phyloP scores from a whole-genome alignment of 345 rosid species.

The Linum usitatissimum region DNA sequence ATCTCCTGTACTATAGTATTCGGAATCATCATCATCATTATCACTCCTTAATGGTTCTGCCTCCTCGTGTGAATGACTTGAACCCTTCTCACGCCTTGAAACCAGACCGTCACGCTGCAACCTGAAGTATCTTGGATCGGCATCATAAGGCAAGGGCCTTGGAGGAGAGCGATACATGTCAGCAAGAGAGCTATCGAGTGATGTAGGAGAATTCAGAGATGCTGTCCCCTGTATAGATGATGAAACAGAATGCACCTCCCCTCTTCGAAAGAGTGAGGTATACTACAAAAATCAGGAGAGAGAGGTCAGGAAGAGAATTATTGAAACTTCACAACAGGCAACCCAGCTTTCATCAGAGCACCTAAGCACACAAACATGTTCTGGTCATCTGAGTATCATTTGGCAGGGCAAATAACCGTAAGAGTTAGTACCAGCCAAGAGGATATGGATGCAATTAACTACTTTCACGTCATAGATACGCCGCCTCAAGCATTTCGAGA shows the following conservation, averaged over 20 bases:
- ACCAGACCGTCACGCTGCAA: slow-evolving; percentile 50
- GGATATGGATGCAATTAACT: background rate
- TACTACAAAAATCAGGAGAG: slow-evolving; percentile 37
- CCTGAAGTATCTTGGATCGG: slow-evolving; percentile 49
- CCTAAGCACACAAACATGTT: background rate
- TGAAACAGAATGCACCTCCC: slow-evolving; percentile 61
- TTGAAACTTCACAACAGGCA: slow-evolving; percentile 10
- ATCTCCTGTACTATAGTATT: slow-evolving; percentile 41
- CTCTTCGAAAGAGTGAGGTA: slow-evolving; percentile 57
- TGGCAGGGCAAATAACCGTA: no score
- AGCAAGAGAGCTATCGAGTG: slow-evolving; percentile 73
- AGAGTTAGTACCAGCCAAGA: background rate
- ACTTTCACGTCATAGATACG: background rate
- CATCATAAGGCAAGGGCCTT: slow-evolving; percentile 88
- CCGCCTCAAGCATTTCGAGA: background rate
- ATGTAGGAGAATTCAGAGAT: slow-evolving; percentile 49
- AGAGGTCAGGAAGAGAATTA: slow-evolving; percentile 1
- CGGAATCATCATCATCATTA: slow-evolving; percentile 41
- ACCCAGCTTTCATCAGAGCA: background rate
- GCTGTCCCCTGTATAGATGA: slow-evolving; percentile 66
- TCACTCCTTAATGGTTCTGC: slow-evolving; percentile 67
- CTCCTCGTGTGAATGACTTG: slow-evolving; percentile 80
- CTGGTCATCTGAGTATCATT: background rate
- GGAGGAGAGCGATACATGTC: slow-evolving; percentile 86
- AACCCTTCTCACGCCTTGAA: slow-evolving; percentile 75